Evolutionary conservation across 495 filamentous ascomycete species (phyloP).

Genomic region (Tuber indicum): DNA sequence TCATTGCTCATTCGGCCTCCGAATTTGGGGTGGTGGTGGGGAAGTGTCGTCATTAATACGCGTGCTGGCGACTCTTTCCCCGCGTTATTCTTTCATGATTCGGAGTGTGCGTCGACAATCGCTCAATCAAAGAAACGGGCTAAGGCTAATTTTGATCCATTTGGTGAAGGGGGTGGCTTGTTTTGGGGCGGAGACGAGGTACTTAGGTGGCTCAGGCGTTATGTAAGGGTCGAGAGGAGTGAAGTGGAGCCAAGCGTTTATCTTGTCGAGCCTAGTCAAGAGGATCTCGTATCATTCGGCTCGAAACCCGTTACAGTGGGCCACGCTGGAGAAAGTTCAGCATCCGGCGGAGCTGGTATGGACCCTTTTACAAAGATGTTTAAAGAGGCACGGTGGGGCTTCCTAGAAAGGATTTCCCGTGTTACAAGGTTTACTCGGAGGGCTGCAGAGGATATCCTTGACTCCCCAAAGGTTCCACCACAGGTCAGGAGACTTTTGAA

Average conservation of each 20-base stretch:
- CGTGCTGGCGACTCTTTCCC: conserved; percentile 85
- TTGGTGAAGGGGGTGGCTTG: conserved; percentile 71
- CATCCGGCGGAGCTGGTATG: conserved; percentile 59
- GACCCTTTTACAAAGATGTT: conserved; percentile 90
- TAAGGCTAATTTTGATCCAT: conserved; percentile 81
- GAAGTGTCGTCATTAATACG: conserved; percentile 86
- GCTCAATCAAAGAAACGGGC: conserved; percentile 81
- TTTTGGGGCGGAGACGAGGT: conserved; percentile 99
- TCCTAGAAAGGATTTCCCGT: conserved; percentile 89
- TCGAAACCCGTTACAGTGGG: conserved; percentile 49
- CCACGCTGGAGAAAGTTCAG: conserved; percentile 44
- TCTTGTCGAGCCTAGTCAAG: conserved; percentile 75
- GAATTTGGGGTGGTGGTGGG: conserved; percentile 96
- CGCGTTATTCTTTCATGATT: conserved; percentile 94
- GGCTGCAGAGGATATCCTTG: conserved; percentile 83
- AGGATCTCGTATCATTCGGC: conserved; percentile 78
- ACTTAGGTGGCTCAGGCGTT: conserved; percentile 77
- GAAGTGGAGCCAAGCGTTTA: conserved; percentile 81
- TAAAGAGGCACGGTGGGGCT: conserved; percentile 92
- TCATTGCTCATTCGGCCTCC: conserved; percentile 84
- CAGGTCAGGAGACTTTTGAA: conserved; percentile 78
- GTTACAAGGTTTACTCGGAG: conserved; percentile 91
- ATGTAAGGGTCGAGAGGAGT: conserved; percentile 74
- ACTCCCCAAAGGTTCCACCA: conserved; percentile 79
- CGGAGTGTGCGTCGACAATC: conserved; percentile 91